Evolutionary conservation across 257 asterid genomes (phyloP), one percentile per base, ranked within the genome.

Genomic region (Datura wrightii): DNA sequence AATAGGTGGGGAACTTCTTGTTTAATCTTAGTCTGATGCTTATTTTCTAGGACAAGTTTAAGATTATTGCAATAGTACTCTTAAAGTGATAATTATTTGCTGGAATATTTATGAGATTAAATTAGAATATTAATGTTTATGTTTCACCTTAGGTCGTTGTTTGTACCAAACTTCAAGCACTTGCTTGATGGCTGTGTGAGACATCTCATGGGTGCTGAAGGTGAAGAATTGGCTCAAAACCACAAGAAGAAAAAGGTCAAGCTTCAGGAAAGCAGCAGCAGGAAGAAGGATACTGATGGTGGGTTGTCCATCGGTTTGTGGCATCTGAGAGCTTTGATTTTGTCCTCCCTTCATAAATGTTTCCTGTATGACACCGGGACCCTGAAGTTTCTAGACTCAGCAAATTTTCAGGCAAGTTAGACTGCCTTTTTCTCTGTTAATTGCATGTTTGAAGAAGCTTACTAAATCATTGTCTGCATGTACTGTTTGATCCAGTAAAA

Each of bases 111-210:
- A 13, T 24, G 41, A 76, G 31, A 76, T 24, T 24, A n/a, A 50
- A 50, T 5, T 52, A 50, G 82, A 42, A 15, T 31, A 24, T 76
- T 31, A 37, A 50, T 76, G n/a, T 52, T 48, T 76, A 34, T 50
- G 82, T 76, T 76, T 76, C 62, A 13, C 82, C 46, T 63, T 94
- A 96, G 99, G 87, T 96, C 97, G 1, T 88, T 96, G 67, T 96
- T 94, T 85, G 93, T 96, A 50, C 98, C 98, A 13, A 93, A 93
- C 92, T 94, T 94, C 93, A 94, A 96, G 91, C 89, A 91, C 89
- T 84, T 96, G 88, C 88, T 93, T 82, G 96, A 93, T 87, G 97
- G 97, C 79, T 93, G 94, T 84, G 94, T 92, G 82, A 89, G 85
- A 42, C 91, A 88, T 89, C 97, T 96, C 60, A 89, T 85, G 78